Evolutionary conservation across 345 rosid genomes (phyloP).

Genomic region (Moricandia arvensis): DNA sequence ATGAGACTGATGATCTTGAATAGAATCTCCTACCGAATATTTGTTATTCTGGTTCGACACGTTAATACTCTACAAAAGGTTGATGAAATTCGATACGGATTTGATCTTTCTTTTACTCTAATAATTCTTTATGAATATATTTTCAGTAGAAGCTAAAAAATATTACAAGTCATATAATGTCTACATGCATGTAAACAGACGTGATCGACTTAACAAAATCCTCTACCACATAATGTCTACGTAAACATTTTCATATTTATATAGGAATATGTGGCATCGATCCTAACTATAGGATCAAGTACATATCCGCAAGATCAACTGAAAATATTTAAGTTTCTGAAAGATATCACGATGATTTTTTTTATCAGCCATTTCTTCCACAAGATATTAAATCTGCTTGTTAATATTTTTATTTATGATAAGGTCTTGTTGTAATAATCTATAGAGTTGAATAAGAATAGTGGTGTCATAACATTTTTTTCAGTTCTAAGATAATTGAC

Average conservation of each 20-base stretch:
- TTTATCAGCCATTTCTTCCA: neutral
- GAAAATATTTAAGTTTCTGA: neutral
- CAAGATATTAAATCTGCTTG: neutral
- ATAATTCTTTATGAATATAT: neutral
- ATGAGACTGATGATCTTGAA: neutral
- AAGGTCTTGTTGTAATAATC: neutral
- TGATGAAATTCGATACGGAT: neutral
- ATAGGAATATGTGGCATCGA: constrained; percentile 13
- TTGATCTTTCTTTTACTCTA: neutral
- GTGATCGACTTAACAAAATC: neutral
- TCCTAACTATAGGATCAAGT: constrained; percentile 20
- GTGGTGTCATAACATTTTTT: neutral
- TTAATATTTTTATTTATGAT: neutral
- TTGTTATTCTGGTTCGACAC: neutral
- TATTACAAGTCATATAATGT: neutral
- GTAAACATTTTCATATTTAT: neutral
- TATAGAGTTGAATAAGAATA: neutral
- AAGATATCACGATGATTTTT: neutral
- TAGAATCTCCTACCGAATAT: neutral
- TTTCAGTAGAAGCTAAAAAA: neutral
- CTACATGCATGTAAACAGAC: neutral
- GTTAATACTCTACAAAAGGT: neutral
- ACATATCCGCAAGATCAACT: constrained; percentile 3
- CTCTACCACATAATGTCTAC: neutral
- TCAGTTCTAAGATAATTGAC: neutral